A percentile compares a stretch with the other conserved stretches of the same genome.
These are phyloP conservation scores for Mortierella alpina DNA, from an alignment of 192 early-diverging fungal species.

Conservation along the genomic window DNA sequence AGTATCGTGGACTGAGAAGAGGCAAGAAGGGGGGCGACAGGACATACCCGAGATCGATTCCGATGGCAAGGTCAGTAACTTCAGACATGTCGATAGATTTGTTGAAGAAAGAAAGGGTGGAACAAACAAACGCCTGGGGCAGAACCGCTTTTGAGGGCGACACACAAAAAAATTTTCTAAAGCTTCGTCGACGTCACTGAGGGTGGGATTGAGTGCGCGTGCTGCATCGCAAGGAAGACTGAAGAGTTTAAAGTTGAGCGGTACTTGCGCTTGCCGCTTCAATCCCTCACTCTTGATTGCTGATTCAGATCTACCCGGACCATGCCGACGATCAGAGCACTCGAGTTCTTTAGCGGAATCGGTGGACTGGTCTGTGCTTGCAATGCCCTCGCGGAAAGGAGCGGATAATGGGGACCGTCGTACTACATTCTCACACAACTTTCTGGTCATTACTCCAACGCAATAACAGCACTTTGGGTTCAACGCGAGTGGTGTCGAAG, in stretches of 20 bases:
- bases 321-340: constrained; percentile 55
- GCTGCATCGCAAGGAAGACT: background rate
- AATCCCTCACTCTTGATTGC: background rate
- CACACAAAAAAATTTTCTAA: constrained; percentile 6
- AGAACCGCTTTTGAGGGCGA: constrained; percentile 11
- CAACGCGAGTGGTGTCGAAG: constrained; percentile 63
- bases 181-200: background rate
- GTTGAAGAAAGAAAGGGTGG: constrained; percentile 54
- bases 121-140: constrained; percentile 28
- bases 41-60: constrained; percentile 57
- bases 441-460: background rate
- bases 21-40: background rate
- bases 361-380: constrained; percentile 64
- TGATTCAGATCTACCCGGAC: background rate
- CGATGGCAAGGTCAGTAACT: constrained; percentile 57
- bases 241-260: background rate
- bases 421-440: too few relatives aligned
- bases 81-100: constrained; percentile 54
- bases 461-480: constrained; percentile 76
- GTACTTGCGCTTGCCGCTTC: background rate
- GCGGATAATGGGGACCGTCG: too few relatives aligned
- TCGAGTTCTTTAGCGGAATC: constrained; percentile 80
- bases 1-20: background rate
- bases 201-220: background rate
- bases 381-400: too few relatives aligned